Evolutionary conservation across 768 basidiomycete species (phyloP), one percentile per base, ranked within the genome.

Genomic region (Hygrophoropsis aurantiaca): DNA sequence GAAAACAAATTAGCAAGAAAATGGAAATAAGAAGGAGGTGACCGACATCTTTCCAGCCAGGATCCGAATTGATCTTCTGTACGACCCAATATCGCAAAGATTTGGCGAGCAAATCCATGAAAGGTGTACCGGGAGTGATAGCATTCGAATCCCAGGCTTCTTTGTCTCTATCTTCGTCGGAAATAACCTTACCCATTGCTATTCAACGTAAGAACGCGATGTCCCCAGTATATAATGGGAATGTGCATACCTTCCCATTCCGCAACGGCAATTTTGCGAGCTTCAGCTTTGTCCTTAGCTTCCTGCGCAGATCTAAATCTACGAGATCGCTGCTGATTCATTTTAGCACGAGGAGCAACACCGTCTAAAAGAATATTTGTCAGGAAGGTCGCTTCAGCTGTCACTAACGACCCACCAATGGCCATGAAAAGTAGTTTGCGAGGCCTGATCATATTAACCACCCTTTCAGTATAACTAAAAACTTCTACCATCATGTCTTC

Each of bases 401-500:
- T 19, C 46, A n/a, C 23, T 34, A 38, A 35, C 11, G 24, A 69
- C 82, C 50, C 44, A 92, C 94, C 95, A 58, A 99, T 95, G 40
- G 97, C 97, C 92, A 99, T 97, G 73, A 97, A 94, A 40, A 99
- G 77, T 13, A 99, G 74, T 66, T 91, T 97, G 47, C 97, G 81
- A 0, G 97, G 97, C 52, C 97, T 77, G 45, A 97, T 69, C 95
- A 98, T 98, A 65, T 94, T 92, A 20, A 99, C 94, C 20, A 99
- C 88, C 35, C 97, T 81, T 61, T 98, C 93, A 0, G 97, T 99
- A 71, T 99, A 99, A 43, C 79, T 82, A 74, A 99, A 98, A 25
- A 99, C 78, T 66, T 97, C 97, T 5, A 91, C 61, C 97, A 99
- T 99, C 97, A 99, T 99, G 42, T 97, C 94, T 61, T 94, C 91